Base-by-base conservation (phyloP, 441 rosid genomes). In the Adansonia madagascariensis region DNA sequence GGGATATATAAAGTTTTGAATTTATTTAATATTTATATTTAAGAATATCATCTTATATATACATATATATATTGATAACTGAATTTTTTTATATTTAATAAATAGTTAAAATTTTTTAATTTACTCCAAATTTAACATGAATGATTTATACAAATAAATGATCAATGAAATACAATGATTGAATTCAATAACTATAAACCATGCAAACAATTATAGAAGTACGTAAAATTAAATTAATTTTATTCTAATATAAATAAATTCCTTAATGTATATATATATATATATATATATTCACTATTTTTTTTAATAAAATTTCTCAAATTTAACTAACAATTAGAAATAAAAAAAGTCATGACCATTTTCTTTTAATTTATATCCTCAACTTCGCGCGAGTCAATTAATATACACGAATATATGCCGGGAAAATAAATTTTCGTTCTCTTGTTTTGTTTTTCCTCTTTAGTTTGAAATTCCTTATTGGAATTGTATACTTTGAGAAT, bases 401-500 rank as follows among this genome's bases (percentile, higher is more conserved):
- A 35, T 6, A 14, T 47, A 12, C 1, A 6, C 3, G 10, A 20
- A 68, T 46, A 71, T 8, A 71, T 3, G 15, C 27, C 3, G 8
- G 1, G 46, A 71, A 17, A 71, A 17, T 18, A 72, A 53, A 0
- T 39, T 6, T 6, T 4, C 0, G 1, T 63, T 35, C 1, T 35
- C 39, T 35, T 4, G 39, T 39, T 41, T 14, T 17, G 4, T 17
- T 24, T 69, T 49, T 69, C 11, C 31, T 20, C 12, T 4, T 24
- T 70, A 3, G 14, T 15, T 70, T 15, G 6, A 47, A 55, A 55
- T 72, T 72, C 18, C 39, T 72, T 56, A 6, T 39, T 55, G 52
- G 57, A 72, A 56, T 72, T 72, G 20, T 56, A 52, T 56, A 27
- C 39, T n/a, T 24, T 6, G 8, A 56, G 75, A 72, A 72, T 72